Percentiles rank a stretch among this genome's conserved stretches.
Evolutionary conservation across 2,329 filamentous ascomycete species (phyloP).

Genomic region (Podosphaera fusca): DNA sequence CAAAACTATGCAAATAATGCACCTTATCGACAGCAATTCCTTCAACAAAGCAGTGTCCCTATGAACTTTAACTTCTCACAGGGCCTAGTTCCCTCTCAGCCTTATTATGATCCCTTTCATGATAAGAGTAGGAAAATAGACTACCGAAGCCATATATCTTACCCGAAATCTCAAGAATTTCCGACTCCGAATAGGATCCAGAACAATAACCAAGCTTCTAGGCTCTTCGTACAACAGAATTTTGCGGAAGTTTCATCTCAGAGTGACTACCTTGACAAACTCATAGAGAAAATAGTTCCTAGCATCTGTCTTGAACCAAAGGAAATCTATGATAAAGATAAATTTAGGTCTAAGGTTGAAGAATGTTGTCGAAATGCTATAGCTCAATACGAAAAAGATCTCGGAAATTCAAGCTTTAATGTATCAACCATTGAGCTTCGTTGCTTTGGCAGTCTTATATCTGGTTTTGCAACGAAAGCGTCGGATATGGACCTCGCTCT

Average conservation of each 20-base stretch:
- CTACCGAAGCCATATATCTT: too few species aligned
- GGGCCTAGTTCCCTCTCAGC: too few species aligned
- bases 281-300: slow-evolving; percentile 19
- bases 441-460: slow-evolving; percentile 63
- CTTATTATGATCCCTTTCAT: too few species aligned
- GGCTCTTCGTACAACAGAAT: too few species aligned
- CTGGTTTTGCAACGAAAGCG: slow-evolving; percentile 68
- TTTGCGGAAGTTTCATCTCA: slow-evolving; percentile 23
- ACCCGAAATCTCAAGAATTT: too few species aligned
- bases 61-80: too few species aligned
- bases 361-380: slow-evolving; percentile 37
- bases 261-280: slow-evolving; percentile 23
- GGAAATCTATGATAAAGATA: slow-evolving; percentile 49
- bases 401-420: slow-evolving; percentile 23
- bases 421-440: slow-evolving; percentile 38
- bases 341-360: slow-evolving; percentile 43
- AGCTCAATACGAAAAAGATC: slow-evolving; percentile 24
- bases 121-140: too few species aligned
- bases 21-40: too few species aligned
- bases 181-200: too few species aligned
- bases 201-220: too few species aligned
- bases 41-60: too few species aligned
- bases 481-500: slow-evolving; percentile 81
- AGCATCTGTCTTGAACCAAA: slow-evolving; percentile 30
- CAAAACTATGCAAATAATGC: too few species aligned